Evolutionary conservation across 768 basidiomycete species (phyloP).

Genomic region (Naganishia vishniacii): DNA sequence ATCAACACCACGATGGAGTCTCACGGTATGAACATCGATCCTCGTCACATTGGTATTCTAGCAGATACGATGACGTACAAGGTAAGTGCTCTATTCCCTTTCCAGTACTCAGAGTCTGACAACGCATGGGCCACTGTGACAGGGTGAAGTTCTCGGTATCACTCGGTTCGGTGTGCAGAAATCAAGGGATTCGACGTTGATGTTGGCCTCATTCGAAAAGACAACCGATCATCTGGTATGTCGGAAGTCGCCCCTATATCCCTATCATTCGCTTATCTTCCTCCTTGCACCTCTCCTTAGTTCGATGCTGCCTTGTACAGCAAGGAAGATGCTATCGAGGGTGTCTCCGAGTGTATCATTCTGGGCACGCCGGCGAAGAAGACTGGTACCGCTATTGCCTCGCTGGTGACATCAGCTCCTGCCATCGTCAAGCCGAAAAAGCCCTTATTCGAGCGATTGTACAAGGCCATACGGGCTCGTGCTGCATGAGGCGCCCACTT

Average conservation of each 20-base stretch:
- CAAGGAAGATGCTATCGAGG: slow-evolving; percentile 88
- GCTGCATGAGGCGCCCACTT: background rate
- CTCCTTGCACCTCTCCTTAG: slow-evolving; percentile 22
- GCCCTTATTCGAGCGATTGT: slow-evolving; percentile 49
- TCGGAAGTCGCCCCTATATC: background rate
- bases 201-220: slow-evolving; percentile 99
- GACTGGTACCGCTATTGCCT: slow-evolving; percentile 84
- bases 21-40: slow-evolving; percentile 98
- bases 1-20: slow-evolving; percentile 95
- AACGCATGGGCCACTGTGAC: too few relatives aligned
- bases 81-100: slow-evolving; percentile 50
- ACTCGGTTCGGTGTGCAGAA: slow-evolving; percentile 98
- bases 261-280: background rate
- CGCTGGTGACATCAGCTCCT: slow-evolving; percentile 49
- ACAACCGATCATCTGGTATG: slow-evolving; percentile 84
- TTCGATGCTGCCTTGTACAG: slow-evolving; percentile 96
- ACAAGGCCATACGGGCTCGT: slow-evolving; percentile 15
- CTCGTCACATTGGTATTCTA: slow-evolving; percentile 94
- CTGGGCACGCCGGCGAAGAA: slow-evolving; percentile 95
- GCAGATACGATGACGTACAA: slow-evolving; percentile 99
- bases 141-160: slow-evolving; percentile 97
- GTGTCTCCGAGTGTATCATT: slow-evolving; percentile 98
- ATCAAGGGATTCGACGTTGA: slow-evolving; percentile 95
- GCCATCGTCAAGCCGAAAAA: slow-evolving; percentile 41
- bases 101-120: background rate